These are phyloP conservation scores for Cercospora brassicicola DNA, from an alignment of 2,329 filamentous ascomycete genomes.

Conservation along the genomic window DNA sequence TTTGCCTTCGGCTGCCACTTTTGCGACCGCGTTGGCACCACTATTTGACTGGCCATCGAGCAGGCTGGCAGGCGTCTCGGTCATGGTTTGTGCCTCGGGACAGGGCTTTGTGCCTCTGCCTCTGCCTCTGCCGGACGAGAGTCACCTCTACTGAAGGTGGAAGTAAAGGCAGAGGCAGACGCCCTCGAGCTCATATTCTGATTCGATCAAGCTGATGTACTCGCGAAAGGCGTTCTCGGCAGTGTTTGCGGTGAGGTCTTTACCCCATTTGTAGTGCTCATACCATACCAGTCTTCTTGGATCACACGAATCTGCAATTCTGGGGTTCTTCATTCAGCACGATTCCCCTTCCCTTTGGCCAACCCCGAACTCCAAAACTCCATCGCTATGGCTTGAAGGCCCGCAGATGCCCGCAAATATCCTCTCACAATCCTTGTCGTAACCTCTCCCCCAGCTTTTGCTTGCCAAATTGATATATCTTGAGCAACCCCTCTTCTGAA, in stretches of 20 bases:
- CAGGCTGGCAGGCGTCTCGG: neutral
- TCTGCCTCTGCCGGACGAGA: neutral
- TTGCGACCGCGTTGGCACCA: neutral
- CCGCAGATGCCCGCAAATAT: neutral
- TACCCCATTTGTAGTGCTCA: neutral
- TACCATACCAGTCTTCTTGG: neutral
- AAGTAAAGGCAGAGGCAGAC: neutral
- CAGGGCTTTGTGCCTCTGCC: neutral
- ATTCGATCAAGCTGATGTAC: neutral
- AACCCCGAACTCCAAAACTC: conserved; percentile 18
- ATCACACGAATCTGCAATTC: neutral
- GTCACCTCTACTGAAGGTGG: neutral
- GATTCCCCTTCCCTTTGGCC: neutral
- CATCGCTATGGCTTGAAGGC: conserved; percentile 16
- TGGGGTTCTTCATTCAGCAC: neutral
- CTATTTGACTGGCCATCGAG: neutral
- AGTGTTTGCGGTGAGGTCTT: neutral
- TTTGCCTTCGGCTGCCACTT: neutral
- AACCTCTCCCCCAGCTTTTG: conserved; percentile 87
- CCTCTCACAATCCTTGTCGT: conserved; percentile 69
- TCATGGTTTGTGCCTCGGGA: neutral
- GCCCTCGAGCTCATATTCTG: neutral
- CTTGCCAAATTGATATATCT: conserved; percentile 90
- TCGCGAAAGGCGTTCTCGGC: neutral
- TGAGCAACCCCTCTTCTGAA: conserved; percentile 91